These are phyloP conservation scores for Fennellomyces sp. DNA, from an alignment of 371 early-diverging fungal species.

Conservation along the genomic window DNA sequence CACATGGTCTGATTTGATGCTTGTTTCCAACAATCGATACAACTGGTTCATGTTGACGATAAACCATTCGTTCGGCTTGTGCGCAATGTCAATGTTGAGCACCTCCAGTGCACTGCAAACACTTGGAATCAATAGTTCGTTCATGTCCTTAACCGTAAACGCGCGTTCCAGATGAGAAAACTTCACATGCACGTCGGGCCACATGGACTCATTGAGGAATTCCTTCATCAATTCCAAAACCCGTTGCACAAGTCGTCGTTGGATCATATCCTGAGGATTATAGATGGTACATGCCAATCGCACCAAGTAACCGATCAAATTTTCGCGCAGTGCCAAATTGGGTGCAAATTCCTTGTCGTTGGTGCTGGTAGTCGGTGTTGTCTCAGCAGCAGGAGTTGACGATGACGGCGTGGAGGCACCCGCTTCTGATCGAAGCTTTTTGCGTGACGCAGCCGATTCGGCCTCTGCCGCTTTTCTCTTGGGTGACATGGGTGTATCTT, in stretches of 20 bases:
- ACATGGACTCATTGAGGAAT: conserved; percentile 59
- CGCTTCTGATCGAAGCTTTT: conserved; percentile 10
- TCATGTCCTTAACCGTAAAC: conserved; percentile 42
- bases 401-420: conserved; percentile 7
- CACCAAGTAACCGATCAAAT: conserved; percentile 68
- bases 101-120: conserved; percentile 75
- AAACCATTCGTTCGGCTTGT: conserved; percentile 70
- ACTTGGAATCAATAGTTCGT: conserved; percentile 40
- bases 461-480: conserved; percentile 22
- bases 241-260: conserved; percentile 60
- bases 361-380: neutral
- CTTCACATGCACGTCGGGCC: conserved; percentile 65
- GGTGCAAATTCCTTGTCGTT: conserved; percentile 49
- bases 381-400: neutral
- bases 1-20: conserved; percentile 68
- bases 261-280: conserved; percentile 54
- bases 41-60: conserved; percentile 65
- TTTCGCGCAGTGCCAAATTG: conserved; percentile 64
- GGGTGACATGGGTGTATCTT: conserved; percentile 12
- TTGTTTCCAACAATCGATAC: conserved; percentile 69
- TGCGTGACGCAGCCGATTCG: conserved; percentile 9
- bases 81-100: conserved; percentile 62
- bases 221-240: conserved; percentile 66
- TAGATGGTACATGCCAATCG: conserved; percentile 70
- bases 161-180: conserved; percentile 54